A percentile compares a stretch with the other conserved stretches of the same genome.
Conservation (phyloP, 208 protist species). For the Leishmania arabica region DNA sequence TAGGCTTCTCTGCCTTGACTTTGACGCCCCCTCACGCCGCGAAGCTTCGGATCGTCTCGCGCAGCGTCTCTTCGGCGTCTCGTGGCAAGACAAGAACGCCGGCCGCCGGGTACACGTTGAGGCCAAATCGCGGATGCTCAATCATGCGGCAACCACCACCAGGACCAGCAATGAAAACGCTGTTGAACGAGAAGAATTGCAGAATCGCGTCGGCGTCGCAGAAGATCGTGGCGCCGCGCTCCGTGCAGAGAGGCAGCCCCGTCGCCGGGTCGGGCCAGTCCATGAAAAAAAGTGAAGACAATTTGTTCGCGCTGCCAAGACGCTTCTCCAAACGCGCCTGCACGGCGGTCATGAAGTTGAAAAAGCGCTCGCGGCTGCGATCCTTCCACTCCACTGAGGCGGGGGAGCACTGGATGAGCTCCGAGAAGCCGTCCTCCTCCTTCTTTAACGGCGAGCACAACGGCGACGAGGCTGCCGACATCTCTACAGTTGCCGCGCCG, state of each 20-base stretch:
- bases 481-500: neutral
- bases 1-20: neutral
- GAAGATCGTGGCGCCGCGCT: slow-evolving; percentile 35
- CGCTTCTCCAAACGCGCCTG: slow-evolving; percentile 4
- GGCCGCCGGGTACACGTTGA: slow-evolving; percentile 49
- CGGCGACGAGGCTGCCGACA: neutral
- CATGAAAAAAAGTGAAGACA: slow-evolving; percentile 26
- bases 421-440: slow-evolving; percentile 28
- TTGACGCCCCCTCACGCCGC: neutral
- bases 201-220: slow-evolving; percentile 45
- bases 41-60: slow-evolving; percentile 20
- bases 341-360: slow-evolving; percentile 36
- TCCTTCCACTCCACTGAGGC: slow-evolving; percentile 51
- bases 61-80: slow-evolving; percentile 16
- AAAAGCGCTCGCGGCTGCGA: slow-evolving; percentile 46
- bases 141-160: slow-evolving; percentile 62
- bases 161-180: slow-evolving; percentile 37
- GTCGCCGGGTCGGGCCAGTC: slow-evolving; percentile 61
- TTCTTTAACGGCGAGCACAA: neutral
- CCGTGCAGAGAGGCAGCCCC: slow-evolving; percentile 39
- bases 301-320: neutral
- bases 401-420: slow-evolving; percentile 35
- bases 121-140: slow-evolving; percentile 42
- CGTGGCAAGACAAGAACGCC: slow-evolving; percentile 32
- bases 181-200: slow-evolving; percentile 48